phyloP scores from a whole-genome alignment of 2,329 filamentous ascomycete species.

The Pseudogymnoascus sp. region DNA sequence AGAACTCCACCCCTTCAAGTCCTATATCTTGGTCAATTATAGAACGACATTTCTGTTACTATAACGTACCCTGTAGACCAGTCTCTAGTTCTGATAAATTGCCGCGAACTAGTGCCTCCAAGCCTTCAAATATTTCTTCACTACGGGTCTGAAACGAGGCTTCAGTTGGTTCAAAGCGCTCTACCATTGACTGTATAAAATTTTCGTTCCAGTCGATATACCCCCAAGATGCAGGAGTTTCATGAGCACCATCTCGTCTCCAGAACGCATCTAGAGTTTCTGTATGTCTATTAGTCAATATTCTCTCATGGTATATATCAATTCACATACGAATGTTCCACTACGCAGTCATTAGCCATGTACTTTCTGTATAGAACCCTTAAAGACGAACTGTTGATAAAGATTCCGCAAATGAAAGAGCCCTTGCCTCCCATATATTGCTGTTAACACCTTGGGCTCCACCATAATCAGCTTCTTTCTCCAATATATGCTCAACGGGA shows the following conservation, averaged over 20 bases:
- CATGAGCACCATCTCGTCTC: constrained; percentile 12
- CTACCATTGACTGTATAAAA: constrained; percentile 14
- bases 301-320: background rate
- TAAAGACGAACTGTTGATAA: constrained; percentile 11
- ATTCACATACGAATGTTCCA: background rate
- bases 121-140: constrained; percentile 2
- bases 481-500: background rate
- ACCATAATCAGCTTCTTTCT: constrained; percentile 9
- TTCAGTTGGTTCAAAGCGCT: constrained; percentile 10
- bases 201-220: constrained; percentile 13
- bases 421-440: constrained; percentile 8
- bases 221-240: background rate
- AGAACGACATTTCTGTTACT: background rate
- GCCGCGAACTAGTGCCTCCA: background rate
- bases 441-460: constrained; percentile 10
- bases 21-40: constrained; percentile 7
- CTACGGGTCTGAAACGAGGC: constrained; percentile 4
- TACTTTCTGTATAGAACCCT: background rate
- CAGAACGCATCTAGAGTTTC: constrained; percentile 14
- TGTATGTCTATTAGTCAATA: constrained; percentile 5
- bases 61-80: background rate
- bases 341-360: background rate
- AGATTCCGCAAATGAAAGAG: background rate
- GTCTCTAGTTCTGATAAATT: background rate
- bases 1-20: constrained; percentile 10